Percentiles rank a stretch among this genome's conserved stretches.
Evolutionary conservation across 116 monocot species (phyloP).

Genomic region (Trichopus zeylanicus): DNA sequence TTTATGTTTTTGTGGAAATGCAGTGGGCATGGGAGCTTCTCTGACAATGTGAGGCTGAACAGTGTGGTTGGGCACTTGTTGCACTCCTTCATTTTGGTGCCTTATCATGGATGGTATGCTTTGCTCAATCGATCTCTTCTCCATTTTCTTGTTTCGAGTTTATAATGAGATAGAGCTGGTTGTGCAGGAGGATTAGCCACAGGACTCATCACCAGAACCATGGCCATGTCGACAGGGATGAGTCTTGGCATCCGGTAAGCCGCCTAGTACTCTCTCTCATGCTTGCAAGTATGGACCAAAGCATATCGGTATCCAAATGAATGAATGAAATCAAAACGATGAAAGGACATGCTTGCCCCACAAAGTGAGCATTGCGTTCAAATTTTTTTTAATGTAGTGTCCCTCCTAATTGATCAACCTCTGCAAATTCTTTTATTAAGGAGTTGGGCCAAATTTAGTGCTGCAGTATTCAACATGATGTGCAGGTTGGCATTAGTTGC

Average conservation of each 20-base stretch:
- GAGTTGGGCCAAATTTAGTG: too few relatives aligned
- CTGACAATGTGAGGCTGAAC: conserved; percentile 28
- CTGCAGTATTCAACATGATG: too few relatives aligned
- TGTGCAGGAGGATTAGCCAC: conserved; percentile 59
- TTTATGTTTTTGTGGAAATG: background rate
- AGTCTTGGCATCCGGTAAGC: conserved; percentile 58
- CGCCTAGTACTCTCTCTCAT: background rate
- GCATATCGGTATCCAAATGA: background rate
- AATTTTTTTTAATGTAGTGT: too few relatives aligned
- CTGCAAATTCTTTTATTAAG: too few relatives aligned
- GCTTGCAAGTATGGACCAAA: too few relatives aligned
- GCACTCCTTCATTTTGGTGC: conserved; percentile 61
- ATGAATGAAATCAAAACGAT: too few relatives aligned
- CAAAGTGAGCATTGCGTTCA: too few relatives aligned
- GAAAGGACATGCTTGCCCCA: too few relatives aligned
- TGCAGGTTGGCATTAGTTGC: too few relatives aligned
- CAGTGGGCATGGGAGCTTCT: conserved; percentile 63
- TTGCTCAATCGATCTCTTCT: background rate
- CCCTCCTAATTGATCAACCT: too few relatives aligned
- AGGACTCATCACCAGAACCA: conserved; percentile 60
- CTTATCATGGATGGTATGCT: conserved; percentile 64
- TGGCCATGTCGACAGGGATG: conserved; percentile 58
- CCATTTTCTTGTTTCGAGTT: background rate
- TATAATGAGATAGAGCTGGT: background rate
- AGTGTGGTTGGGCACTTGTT: conserved; percentile 50